Conservation (phyloP, 2,329 filamentous ascomycete genomes). For the Simplicillium sp. region DNA sequence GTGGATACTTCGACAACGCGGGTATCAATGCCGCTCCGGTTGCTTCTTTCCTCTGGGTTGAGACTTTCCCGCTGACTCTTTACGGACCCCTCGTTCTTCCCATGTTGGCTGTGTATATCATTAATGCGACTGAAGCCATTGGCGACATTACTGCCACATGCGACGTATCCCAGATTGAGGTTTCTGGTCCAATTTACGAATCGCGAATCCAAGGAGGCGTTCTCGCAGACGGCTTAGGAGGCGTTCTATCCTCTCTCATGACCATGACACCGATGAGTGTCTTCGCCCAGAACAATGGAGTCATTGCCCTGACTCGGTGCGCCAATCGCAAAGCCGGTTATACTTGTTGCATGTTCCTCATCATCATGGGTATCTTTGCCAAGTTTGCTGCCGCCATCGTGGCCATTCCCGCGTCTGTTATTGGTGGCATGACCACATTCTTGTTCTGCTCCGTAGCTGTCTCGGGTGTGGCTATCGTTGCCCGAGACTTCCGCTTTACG, state of each 20-base stretch:
- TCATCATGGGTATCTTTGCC: constrained; percentile 73
- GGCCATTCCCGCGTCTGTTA: constrained; percentile 58
- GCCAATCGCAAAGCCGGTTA: constrained; percentile 76
- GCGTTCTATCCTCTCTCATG: constrained; percentile 64
- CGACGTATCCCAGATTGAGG: constrained; percentile 68
- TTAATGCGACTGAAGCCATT: constrained; percentile 70
- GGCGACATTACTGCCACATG: constrained; percentile 75
- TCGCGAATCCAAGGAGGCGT: constrained; percentile 72
- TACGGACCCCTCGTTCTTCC: constrained; percentile 69
- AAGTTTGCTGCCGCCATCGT: constrained; percentile 77
- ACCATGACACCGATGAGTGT: constrained; percentile 74
- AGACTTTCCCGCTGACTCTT: constrained; percentile 63
- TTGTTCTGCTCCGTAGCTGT: constrained; percentile 70
- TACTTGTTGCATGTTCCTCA: constrained; percentile 64
- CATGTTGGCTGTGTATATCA: constrained; percentile 59
- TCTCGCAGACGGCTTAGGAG: constrained; percentile 68
- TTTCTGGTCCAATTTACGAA: constrained; percentile 63
- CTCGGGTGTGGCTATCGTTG: constrained; percentile 68
- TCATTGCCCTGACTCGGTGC: constrained; percentile 73
- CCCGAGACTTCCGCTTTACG: constrained; percentile 60
- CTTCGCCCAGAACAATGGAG: constrained; percentile 79
- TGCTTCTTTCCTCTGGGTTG: constrained; percentile 69
- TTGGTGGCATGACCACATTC: constrained; percentile 71
- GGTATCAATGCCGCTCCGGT: constrained; percentile 63
- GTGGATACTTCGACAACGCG: constrained; percentile 68